Evolutionary conservation across 2,329 filamentous ascomycete species (phyloP), one percentile per base, ranked within the genome.

Genomic region (Pseudopithomyces maydicus): DNA sequence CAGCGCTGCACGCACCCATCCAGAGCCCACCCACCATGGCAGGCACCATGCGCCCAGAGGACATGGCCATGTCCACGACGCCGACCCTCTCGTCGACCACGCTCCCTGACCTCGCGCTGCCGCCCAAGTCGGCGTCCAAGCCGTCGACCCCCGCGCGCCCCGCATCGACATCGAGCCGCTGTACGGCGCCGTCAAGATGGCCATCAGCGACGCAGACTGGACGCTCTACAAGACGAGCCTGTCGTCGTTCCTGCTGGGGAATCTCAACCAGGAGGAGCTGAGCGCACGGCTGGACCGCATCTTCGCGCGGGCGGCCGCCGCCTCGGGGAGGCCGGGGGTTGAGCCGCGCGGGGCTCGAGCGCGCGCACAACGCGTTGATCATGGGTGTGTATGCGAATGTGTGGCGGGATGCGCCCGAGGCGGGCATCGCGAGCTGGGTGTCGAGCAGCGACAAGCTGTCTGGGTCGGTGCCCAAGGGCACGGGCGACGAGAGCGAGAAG

Each of bases 401-500:
- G 20, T 79, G 77, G 57, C 81, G 85, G 67, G 86, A 89, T 67
- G 77, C 83, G 32, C 86, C 86, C 1, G 84, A 86, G 52, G 82
- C 85, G 56, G 85, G 85, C 42, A 83, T 88, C 56, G 86, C 86
- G 58, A 82, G 80, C 65, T 89, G 85, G 84, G 86, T 89, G 46
- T 83, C 84, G 38, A 85, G 85, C 33, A 86, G 85, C 60, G 94
- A 95, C 59, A 97, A 94, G 17, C 87, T 86, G 47, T 88, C 55
- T 78, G 39, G 83, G 86, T 50, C 92, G 1, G 90, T 94, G 15
- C 89, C 91, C 4, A 86, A 89, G 65, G 81, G 72, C 33, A 81
- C 82, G 19, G 84, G 84, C 46, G 85, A 88, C 77, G 84, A 83
- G 53, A 82, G 82, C 41, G 86, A 88, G 69, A 85, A 88, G 71